Percentiles rank a stretch among this genome's conserved stretches.
phyloP scores from a whole-genome alignment of 805 yeast species.

The Kuraishia cidri region DNA sequence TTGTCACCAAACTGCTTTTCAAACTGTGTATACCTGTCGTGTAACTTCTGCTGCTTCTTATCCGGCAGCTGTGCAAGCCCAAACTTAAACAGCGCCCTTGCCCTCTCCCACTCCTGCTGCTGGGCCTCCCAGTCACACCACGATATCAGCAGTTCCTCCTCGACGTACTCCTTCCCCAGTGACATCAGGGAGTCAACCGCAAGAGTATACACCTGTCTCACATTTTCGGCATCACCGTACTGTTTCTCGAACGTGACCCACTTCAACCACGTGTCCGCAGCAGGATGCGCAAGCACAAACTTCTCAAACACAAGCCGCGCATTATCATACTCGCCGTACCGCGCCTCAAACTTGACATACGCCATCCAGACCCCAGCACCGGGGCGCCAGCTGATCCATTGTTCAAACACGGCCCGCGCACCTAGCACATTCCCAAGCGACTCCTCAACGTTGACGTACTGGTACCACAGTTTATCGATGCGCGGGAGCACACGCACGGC shows the following conservation, averaged over 20 bases:
- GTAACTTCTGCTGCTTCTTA: slow-evolving; percentile 22
- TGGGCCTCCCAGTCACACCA: slow-evolving; percentile 73
- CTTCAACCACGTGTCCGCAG: slow-evolving; percentile 52
- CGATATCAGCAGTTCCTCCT: slow-evolving; percentile 27
- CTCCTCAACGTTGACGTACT: slow-evolving; percentile 78
- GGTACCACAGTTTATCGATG: slow-evolving; percentile 80
- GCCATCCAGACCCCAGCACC: slow-evolving; percentile 59
- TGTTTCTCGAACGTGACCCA: slow-evolving; percentile 71
- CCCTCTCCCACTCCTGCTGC: slow-evolving; percentile 53
- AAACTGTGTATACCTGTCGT: slow-evolving; percentile 41
- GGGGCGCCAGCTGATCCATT: slow-evolving; percentile 83
- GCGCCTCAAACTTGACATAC: slow-evolving; percentile 60
- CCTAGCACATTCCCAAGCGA: slow-evolving; percentile 53
- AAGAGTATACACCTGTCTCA: slow-evolving; percentile 57
- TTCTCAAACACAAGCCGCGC: slow-evolving; percentile 51
- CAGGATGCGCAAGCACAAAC: slow-evolving; percentile 45
- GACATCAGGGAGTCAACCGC: slow-evolving; percentile 47
- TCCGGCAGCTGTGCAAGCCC: slow-evolving; percentile 38
- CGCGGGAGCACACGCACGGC: slow-evolving; percentile 70
- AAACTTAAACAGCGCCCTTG: slow-evolving; percentile 44
- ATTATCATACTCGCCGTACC: slow-evolving; percentile 43
- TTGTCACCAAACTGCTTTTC: slow-evolving; percentile 58
- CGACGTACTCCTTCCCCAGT: slow-evolving; percentile 16
- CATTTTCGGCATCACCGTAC: slow-evolving; percentile 32
- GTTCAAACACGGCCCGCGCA: slow-evolving; percentile 57